Evolutionary conservation across 2,329 filamentous ascomycete species (phyloP), one percentile per base, ranked within the genome.

Genomic region (Pseudogymnoascus sp.): DNA sequence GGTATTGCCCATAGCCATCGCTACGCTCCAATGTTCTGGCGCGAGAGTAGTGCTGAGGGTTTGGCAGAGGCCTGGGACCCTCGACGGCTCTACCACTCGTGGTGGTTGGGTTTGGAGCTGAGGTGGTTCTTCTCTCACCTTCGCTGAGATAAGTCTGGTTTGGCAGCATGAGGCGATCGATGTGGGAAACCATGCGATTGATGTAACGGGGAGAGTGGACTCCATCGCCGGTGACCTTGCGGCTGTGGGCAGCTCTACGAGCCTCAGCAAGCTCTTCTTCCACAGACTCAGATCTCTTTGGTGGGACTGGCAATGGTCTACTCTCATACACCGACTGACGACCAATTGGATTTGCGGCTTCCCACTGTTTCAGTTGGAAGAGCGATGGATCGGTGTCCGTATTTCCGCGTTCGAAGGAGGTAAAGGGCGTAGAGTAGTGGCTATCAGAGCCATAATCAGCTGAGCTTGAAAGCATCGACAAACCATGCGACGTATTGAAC

Each of bases 181-280:
- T 76, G 65, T 86, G 80, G 7, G 79, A 79, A 53, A 89, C 81
- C 23, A 89, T 80, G 56, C 84, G 81, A 33, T 83, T 79, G 44
- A 87, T 77, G 64, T 84, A 81, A 4, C 77, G 75, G 47, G 70
- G 16, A 65, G 80, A 73, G 74, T 76, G 71, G 69, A 67, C 64
- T 35, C 25, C 35, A 40, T 63, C 65, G 25, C 67, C 70, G 40
- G 65, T 67, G 60, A 62, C 59, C 62, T 69, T 70, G 35, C 72
- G 67, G 42, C 68, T 62, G 60, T 72, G 69, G 16, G 69, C 70
- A 44, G 72, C 64, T 60, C 69, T 68, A 16, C 69, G 65, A 31
- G 71, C 71, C 61, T 73, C 67, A 4, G 69, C 31, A 23, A 73
- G 65, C 62, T 73, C 68, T 44, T 66, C 59, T 14, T 70, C 70